Conservation (phyloP, 805 yeast genomes). For the Schizosaccharomyces japonicus region DNA sequence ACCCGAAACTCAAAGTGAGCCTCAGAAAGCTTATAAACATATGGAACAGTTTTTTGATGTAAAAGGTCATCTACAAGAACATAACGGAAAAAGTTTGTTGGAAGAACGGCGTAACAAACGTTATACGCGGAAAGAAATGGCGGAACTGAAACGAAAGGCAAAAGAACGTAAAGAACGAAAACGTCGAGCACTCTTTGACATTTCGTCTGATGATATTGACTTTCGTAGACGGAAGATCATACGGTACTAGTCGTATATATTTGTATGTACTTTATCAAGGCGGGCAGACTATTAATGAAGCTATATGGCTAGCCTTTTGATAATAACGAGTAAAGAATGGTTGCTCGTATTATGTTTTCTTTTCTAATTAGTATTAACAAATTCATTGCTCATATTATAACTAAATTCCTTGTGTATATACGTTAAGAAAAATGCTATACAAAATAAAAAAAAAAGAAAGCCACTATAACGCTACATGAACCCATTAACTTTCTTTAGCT, state of each 20-base stretch:
- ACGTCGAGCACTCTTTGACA: neutral
- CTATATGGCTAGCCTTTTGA: no score
- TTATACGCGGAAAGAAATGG: conserved; percentile 2
- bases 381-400: no score
- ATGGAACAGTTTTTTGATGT: conserved; percentile 2
- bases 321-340: no score
- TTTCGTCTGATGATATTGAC: conserved; percentile 1
- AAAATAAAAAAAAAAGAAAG: no score
- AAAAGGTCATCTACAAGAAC: neutral
- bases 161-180: neutral
- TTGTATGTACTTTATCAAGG: no score
- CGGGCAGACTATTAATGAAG: no score
- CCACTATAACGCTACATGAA: no score
- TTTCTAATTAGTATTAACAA: no score
- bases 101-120: neutral
- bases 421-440: no score
- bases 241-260: neutral
- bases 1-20: neutral
- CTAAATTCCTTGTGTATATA: no score
- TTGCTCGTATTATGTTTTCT: no score
- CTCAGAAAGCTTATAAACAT: neutral
- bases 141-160: neutral
- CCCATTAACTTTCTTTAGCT: no score
- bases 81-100: neutral
- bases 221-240: neutral